Evolutionary conservation across 2,329 filamentous ascomycete genomes (phyloP).

Genomic region (Calonectria hawksworthii): DNA sequence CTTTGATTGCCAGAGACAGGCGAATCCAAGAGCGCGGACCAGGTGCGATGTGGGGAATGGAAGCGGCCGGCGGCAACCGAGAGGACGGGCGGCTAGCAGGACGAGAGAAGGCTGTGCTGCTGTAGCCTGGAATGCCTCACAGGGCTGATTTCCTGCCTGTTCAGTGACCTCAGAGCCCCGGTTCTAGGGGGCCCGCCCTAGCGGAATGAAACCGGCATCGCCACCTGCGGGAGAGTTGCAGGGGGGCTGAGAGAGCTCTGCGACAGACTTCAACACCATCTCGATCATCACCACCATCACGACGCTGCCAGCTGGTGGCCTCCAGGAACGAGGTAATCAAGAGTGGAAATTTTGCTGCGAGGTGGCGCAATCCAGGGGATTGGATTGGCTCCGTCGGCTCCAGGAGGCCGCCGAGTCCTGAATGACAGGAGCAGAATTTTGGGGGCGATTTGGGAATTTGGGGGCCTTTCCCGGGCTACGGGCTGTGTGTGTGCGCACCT

Average conservation of each 20-base stretch:
- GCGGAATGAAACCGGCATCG: constrained; percentile 18
- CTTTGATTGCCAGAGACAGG: not conserved
- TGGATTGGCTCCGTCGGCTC: constrained; percentile 1
- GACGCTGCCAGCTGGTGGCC: not conserved
- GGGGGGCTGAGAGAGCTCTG: constrained; percentile 8
- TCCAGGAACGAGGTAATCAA: not conserved
- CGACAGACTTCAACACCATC: constrained; percentile 24
- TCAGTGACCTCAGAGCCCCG: not conserved
- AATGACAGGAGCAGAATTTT: constrained; percentile 13
- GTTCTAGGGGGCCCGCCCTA: not conserved
- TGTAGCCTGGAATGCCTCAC: constrained; percentile 21
- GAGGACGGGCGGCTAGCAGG: not conserved
- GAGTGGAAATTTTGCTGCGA: not conserved
- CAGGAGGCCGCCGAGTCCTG: constrained; percentile 25
- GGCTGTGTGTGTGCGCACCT: not conserved
- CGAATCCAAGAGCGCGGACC: not conserved
- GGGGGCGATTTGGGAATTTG: constrained; percentile 17
- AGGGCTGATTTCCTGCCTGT: constrained; percentile 25
- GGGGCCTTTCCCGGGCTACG: constrained; percentile 12
- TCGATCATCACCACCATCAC: constrained; percentile 1
- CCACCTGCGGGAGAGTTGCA: constrained; percentile 19
- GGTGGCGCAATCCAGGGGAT: constrained; percentile 2
- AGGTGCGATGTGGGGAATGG: constrained; percentile 2
- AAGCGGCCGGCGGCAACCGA: constrained; percentile 7
- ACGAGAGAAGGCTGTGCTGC: constrained; percentile 17